Evolutionary conservation across 352 stramenopile species (phyloP).

Genomic region (Phytophthora meadii): DNA sequence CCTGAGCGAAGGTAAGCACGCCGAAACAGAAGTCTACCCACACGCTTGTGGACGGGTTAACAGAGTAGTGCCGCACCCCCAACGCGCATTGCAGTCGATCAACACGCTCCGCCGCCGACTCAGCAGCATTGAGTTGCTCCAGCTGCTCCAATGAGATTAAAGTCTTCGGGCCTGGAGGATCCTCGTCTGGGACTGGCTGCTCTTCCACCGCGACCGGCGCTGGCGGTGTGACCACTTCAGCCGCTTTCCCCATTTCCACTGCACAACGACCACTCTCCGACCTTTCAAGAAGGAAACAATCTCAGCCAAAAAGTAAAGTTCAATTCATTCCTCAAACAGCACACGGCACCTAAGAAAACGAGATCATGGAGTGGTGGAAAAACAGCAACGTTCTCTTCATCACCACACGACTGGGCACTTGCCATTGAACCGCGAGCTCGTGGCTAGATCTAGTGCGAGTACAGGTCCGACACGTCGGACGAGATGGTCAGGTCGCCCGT

Average conservation of each 20-base stretch:
- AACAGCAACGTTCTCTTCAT: slow-evolving; percentile 1
- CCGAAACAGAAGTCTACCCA: slow-evolving; percentile 76
- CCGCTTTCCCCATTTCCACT: slow-evolving; percentile 28
- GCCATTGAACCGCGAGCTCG: neutral
- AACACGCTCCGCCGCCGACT: slow-evolving; percentile 36
- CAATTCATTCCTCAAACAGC: slow-evolving; percentile 29
- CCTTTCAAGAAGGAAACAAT: slow-evolving; percentile 30
- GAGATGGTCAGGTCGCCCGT: slow-evolving; percentile 81
- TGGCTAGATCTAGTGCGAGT: slow-evolving; percentile 72
- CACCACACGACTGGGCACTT: neutral
- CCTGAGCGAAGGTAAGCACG: slow-evolving; percentile 65
- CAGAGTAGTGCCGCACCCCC: slow-evolving; percentile 51
- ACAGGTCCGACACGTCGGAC: slow-evolving; percentile 96
- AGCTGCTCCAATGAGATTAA: slow-evolving; percentile 51
- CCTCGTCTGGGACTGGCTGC: slow-evolving; percentile 14
- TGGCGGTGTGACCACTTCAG: slow-evolving; percentile 11
- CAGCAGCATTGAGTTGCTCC: slow-evolving; percentile 30
- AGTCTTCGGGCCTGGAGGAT: slow-evolving; percentile 3
- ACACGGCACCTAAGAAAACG: slow-evolving; percentile 19
- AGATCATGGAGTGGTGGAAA: neutral
- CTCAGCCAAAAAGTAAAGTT: slow-evolving; percentile 28
- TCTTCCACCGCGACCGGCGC: slow-evolving; percentile 20
- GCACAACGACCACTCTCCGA: slow-evolving; percentile 4
- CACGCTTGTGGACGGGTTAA: slow-evolving; percentile 56
- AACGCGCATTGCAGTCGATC: slow-evolving; percentile 47